These are phyloP conservation scores for Mycena crocata DNA, from an alignment of 768 basidiomycete species.

Conservation along the genomic window DNA sequence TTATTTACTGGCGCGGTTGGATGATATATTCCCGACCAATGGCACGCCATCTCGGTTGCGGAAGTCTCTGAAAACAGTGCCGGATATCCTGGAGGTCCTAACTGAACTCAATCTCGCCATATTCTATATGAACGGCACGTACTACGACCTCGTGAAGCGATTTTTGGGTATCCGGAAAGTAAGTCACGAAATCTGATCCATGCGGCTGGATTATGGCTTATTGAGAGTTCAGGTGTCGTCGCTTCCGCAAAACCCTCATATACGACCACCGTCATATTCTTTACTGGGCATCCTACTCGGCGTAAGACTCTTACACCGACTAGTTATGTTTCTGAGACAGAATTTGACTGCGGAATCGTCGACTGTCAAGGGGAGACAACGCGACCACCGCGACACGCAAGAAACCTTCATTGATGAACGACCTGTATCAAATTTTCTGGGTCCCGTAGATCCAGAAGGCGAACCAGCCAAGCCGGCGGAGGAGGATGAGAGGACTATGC, in stretches of 20 bases:
- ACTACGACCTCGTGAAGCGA: slow-evolving; percentile 79
- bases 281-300: slow-evolving; percentile 81
- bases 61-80: slow-evolving; percentile 53
- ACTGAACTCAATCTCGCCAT: slow-evolving; percentile 82
- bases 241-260: slow-evolving; percentile 75
- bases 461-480: slow-evolving; percentile 69
- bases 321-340: slow-evolving; percentile 58
- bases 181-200: slow-evolving; percentile 56
- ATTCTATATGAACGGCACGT: slow-evolving; percentile 85
- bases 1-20: slow-evolving; percentile 69
- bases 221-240: slow-evolving; percentile 70
- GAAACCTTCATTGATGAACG: slow-evolving; percentile 69
- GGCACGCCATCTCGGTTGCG: slow-evolving; percentile 50
- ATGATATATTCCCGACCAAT: slow-evolving; percentile 48
- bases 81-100: slow-evolving; percentile 64
- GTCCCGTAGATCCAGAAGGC: slow-evolving; percentile 61
- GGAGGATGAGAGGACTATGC: slow-evolving; percentile 74
- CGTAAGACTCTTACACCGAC: slow-evolving; percentile 72
- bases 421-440: slow-evolving; percentile 68
- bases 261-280: slow-evolving; percentile 87
- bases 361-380: slow-evolving; percentile 45
- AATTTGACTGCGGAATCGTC: slow-evolving; percentile 31
- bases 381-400: slow-evolving; percentile 34
- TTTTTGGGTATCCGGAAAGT: slow-evolving; percentile 79
- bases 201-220: not conserved